Evolutionary conservation across 164 flowering plant genomes (phyloP).

Genomic region (Brasenia schreberi): DNA sequence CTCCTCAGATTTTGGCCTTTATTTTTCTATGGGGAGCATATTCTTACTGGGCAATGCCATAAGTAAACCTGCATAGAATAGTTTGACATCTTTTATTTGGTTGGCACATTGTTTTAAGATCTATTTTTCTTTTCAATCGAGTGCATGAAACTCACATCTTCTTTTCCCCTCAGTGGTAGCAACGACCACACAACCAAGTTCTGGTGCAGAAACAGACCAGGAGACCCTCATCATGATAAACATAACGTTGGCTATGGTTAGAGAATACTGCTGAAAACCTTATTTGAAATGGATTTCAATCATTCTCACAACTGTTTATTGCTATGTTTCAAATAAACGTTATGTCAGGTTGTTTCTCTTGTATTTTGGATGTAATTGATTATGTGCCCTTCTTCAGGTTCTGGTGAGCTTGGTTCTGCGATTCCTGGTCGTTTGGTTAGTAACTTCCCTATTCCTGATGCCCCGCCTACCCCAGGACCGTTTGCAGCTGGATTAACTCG

Average conservation of each 20-base stretch:
- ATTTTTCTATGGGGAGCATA: too few species aligned
- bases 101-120: too few species aligned
- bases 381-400: constrained; percentile 29
- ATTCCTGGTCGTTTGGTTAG: constrained; percentile 46
- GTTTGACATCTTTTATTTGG: too few species aligned
- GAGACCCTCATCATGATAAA: constrained; percentile 81
- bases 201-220: constrained; percentile 99
- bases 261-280: constrained; percentile 26
- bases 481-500: constrained; percentile 67
- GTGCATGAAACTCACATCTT: background rate
- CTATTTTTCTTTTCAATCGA: too few species aligned
- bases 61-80: too few species aligned
- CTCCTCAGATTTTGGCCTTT: too few species aligned
- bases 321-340: too few species aligned
- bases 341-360: too few species aligned
- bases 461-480: constrained; percentile 75
- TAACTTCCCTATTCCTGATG: constrained; percentile 50
- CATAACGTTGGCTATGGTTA: constrained; percentile 49
- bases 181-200: constrained; percentile 90
- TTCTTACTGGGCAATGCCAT: too few species aligned
- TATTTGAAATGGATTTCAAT: too few species aligned
- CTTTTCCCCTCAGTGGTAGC: constrained; percentile 75
- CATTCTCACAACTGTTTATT: too few species aligned
- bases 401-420: constrained; percentile 66
- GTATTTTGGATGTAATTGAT: too few species aligned